These are phyloP conservation scores for Pichia sp. DNA, from an alignment of 1,139 yeast species.

Conservation along the genomic window DNA sequence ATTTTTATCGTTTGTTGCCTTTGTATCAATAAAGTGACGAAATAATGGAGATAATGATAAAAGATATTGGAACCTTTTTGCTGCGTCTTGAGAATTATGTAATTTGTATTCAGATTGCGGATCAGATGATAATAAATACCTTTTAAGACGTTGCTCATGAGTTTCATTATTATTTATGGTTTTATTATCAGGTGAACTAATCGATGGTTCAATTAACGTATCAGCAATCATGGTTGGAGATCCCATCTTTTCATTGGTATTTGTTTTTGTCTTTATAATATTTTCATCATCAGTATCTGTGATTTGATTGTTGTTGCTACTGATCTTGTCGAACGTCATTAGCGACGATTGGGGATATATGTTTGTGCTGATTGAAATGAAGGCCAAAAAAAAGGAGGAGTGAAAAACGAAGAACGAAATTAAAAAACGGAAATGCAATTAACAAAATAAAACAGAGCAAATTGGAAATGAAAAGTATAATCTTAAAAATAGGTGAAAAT, in stretches of 20 bases:
- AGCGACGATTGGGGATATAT: background rate
- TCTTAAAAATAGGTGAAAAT: background rate
- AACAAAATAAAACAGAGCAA: background rate
- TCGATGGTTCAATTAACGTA: background rate
- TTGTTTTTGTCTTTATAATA: background rate
- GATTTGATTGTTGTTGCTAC: background rate
- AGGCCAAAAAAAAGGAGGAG: background rate
- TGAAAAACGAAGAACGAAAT: background rate
- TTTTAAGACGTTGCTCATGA: conserved; percentile 34
- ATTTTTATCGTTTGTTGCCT: conserved; percentile 66
- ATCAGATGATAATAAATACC: conserved; percentile 46
- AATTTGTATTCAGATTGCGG: conserved; percentile 48
- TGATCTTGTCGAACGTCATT: background rate
- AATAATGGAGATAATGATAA: conserved; percentile 80
- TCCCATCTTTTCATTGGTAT: background rate
- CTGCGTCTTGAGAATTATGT: conserved; percentile 59
- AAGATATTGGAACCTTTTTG: conserved; percentile 73
- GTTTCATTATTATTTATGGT: conserved; percentile 12
- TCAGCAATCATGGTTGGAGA: background rate
- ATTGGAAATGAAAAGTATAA: background rate
- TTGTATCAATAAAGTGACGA: conserved; percentile 78
- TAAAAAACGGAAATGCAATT: background rate
- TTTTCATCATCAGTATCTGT: background rate
- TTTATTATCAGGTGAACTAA: conserved; percentile 9
- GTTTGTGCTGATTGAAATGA: background rate